These are phyloP conservation scores for Penicillium chermesinum DNA, from an alignment of 495 filamentous ascomycete species.

Conservation along the genomic window DNA sequence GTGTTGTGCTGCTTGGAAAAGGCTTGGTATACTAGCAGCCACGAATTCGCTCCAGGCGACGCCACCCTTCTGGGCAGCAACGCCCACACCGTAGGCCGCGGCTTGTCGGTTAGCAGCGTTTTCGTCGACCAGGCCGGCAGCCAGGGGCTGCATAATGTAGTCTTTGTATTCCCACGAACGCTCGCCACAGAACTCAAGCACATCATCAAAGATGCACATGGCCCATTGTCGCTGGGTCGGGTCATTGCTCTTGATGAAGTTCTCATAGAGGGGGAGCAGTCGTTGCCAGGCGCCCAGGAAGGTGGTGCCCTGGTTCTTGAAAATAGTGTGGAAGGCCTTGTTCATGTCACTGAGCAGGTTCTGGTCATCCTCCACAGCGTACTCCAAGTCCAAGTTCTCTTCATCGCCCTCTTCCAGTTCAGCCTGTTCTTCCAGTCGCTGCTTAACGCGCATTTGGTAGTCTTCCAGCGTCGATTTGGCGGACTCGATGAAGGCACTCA, in stretches of 20 bases:
- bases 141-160: slow-evolving; percentile 78
- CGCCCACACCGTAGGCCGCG: slow-evolving; percentile 91
- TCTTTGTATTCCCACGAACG: slow-evolving; percentile 76
- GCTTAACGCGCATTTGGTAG: slow-evolving; percentile 78
- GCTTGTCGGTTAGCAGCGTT: slow-evolving; percentile 93
- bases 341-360: slow-evolving; percentile 98
- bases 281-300: slow-evolving; percentile 88
- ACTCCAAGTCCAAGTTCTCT: slow-evolving; percentile 58
- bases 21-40: slow-evolving; percentile 65
- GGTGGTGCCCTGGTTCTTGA: slow-evolving; percentile 81
- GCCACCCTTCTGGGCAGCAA: slow-evolving; percentile 91
- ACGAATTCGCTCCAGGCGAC: slow-evolving; percentile 77
- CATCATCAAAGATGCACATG: slow-evolving; percentile 96
- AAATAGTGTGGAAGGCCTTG: slow-evolving; percentile 98
- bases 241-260: slow-evolving; percentile 77
- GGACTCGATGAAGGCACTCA: slow-evolving; percentile 80
- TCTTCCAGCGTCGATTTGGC: slow-evolving; percentile 81
- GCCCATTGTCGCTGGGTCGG: slow-evolving; percentile 97
- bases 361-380: slow-evolving; percentile 97
- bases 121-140: slow-evolving; percentile 74
- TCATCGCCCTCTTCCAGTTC: slow-evolving; percentile 82
- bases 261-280: slow-evolving; percentile 75
- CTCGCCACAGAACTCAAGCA: slow-evolving; percentile 90
- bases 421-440: slow-evolving; percentile 70
- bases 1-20: slow-evolving; percentile 79